phyloP scores from a whole-genome alignment of 768 basidiomycete genomes.

The Sistotremastrum suecicum region DNA sequence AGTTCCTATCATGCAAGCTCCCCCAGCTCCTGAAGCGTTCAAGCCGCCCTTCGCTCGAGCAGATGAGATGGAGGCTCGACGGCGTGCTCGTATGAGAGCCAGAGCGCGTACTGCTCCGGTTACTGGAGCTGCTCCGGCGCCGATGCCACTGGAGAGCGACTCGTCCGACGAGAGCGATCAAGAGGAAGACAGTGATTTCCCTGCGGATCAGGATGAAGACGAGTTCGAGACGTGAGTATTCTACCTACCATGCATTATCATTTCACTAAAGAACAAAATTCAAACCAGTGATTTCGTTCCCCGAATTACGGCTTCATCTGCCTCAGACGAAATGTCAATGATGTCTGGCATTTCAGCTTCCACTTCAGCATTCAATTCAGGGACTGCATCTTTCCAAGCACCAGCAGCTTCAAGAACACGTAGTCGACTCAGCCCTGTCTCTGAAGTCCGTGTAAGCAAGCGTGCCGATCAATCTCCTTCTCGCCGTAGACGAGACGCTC shows the following conservation, averaged over 20 bases:
- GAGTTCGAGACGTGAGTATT: constrained; percentile 66
- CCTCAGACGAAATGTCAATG: constrained; percentile 48
- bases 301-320: constrained; percentile 25
- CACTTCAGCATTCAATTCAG: constrained; percentile 41
- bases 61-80: constrained; percentile 73
- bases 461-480: too few species aligned
- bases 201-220: constrained; percentile 35
- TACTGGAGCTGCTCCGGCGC: constrained; percentile 16
- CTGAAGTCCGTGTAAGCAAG: constrained; percentile 30
- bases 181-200: constrained; percentile 23
- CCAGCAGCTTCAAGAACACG: constrained; percentile 18
- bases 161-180: constrained; percentile 30
- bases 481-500: too few species aligned
- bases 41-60: constrained; percentile 70
- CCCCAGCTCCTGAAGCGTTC: constrained; percentile 41
- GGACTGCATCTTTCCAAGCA: constrained; percentile 13
- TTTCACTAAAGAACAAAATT: too few species aligned
- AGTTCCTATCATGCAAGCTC: neutral
- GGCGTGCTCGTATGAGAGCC: constrained; percentile 52
- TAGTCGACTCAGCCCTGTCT: constrained; percentile 47
- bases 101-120: constrained; percentile 28
- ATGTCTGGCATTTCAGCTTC: constrained; percentile 37
- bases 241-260: neutral
- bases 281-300: too few species aligned
- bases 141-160: constrained; percentile 13